These are phyloP conservation scores for Hawksworthiomyces lignivorus DNA, from an alignment of 2,329 filamentous ascomycete genomes.

Conservation along the genomic window DNA sequence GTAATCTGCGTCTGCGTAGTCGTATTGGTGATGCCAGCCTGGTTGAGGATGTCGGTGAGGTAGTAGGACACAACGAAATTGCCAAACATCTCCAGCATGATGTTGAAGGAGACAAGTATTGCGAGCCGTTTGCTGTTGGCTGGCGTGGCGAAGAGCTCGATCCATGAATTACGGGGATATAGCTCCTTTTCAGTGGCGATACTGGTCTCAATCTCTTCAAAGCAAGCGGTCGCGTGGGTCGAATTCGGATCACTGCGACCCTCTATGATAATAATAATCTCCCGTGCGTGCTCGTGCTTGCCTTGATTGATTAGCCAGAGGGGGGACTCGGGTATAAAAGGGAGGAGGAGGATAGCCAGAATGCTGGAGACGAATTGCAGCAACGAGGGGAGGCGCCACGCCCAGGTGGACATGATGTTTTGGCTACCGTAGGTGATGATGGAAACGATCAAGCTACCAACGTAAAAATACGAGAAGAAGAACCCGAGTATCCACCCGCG, in stretches of 20 bases:
- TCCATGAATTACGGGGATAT: conserved; percentile 21
- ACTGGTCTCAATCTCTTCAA: conserved; percentile 18
- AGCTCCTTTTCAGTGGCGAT: conserved; percentile 19
- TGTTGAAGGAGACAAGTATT: conserved; percentile 20
- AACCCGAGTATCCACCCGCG: conserved; percentile 33
- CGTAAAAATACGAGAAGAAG: conserved; percentile 23
- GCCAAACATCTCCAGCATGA: conserved; percentile 23
- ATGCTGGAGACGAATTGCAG: conserved; percentile 26
- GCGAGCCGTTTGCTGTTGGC: conserved; percentile 20
- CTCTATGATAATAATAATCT: not conserved
- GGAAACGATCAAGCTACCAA: conserved; percentile 22
- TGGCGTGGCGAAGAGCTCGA: conserved; percentile 18
- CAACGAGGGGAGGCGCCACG: conserved; percentile 27
- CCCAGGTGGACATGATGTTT: conserved; percentile 26
- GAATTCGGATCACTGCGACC: not conserved
- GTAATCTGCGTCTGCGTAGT: conserved; percentile 22
- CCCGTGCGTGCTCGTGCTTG: not conserved
- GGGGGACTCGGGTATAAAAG: conserved; percentile 21
- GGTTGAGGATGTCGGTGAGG: conserved; percentile 21
- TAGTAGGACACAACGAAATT: conserved; percentile 26
- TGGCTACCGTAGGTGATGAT: conserved; percentile 25
- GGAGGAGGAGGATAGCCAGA: conserved; percentile 18
- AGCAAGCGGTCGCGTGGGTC: not conserved
- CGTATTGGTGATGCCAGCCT: conserved; percentile 23
- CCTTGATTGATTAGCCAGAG: too few species aligned